Evolutionary conservation across 192 early-diverging fungal genomes (phyloP), one percentile per base, ranked within the genome.

Genomic region (Podila verticillata): DNA sequence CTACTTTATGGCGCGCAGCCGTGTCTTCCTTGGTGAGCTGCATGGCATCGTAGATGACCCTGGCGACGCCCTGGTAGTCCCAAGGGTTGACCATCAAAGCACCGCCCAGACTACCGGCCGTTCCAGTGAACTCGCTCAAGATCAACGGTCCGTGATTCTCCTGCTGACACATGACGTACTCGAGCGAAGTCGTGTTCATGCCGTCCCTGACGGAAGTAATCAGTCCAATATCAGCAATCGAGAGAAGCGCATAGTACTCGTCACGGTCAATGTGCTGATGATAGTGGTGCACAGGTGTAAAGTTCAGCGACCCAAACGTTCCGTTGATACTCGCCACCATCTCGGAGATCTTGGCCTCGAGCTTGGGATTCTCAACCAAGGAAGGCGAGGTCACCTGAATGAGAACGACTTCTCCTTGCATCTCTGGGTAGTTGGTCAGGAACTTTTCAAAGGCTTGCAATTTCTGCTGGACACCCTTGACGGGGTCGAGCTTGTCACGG

Each of bases 141-240:
- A 99, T 94, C 68, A 99, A 83, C 29, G 96, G 93, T 26, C 92
- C 93, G 65, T 94, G 87, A 69, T 93, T 92, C 66, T 95, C 92
- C 22, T 92, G 84, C 83, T 98, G 97, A 82, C 95, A 96, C 31
- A 98, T 92, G 12, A 97, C 92, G 80, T 92, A 98, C 82, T 98
- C 96, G 66, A 97, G 93, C 56, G 92, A 94, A 17, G 94, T 95
- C 1, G 97, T 97, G 77, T 98, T 98, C 98, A 99, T 98, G 22
- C 97, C 98, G 73, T 99, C 98, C 31, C 96, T 91, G 20, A 97
- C 89, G 34, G 91, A 88, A 0, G 97, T 98, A 70, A 97, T 97
- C 58, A 99, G 81, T 1, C 92, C 96, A 26, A 96, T 87, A 75
- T 99, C 96, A n/a, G 98, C 98, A 17, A 96, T 90, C 66, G 89